Conservation (phyloP, 805 yeast genomes). For the Yarrowia sp. region DNA sequence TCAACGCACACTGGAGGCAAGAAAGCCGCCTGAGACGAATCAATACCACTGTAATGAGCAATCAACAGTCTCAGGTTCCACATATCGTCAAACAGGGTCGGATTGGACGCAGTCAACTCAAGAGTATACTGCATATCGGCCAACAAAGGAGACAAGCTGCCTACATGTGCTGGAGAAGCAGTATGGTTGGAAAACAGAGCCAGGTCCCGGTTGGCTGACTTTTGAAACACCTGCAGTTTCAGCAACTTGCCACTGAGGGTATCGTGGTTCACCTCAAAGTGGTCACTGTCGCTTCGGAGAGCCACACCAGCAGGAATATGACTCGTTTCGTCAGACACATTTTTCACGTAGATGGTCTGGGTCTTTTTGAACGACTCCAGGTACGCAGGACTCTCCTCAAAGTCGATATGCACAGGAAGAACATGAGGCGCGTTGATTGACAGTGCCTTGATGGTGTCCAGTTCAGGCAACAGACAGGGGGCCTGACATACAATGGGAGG, state of each 20-base stretch:
- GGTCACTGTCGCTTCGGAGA: constrained; percentile 41
- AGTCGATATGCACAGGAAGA: constrained; percentile 53
- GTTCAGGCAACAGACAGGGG: constrained; percentile 69
- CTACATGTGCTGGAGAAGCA: background rate
- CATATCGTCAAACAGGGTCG: constrained; percentile 50
- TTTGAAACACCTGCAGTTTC: constrained; percentile 13
- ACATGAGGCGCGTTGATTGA: constrained; percentile 42
- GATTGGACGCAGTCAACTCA: constrained; percentile 42
- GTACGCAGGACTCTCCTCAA: constrained; percentile 36
- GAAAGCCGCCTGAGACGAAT: constrained; percentile 35
- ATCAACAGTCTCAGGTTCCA: constrained; percentile 63
- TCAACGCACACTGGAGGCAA: constrained; percentile 15
- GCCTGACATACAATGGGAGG: constrained; percentile 40
- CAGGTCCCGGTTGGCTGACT: constrained; percentile 19
- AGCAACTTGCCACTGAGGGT: constrained; percentile 13
- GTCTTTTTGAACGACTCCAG: constrained; percentile 13
- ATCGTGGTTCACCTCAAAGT: constrained; percentile 28
- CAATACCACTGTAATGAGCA: constrained; percentile 50
- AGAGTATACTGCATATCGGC: constrained; percentile 58
- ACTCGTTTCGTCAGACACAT: constrained; percentile 32
- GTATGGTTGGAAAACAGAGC: constrained; percentile 21
- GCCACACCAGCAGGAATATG: constrained; percentile 36
- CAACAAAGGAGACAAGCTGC: constrained; percentile 36
- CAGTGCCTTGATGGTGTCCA: constrained; percentile 49
- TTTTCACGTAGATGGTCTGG: constrained; percentile 36